These are phyloP conservation scores for Dacryopinax spathularia DNA, from an alignment of 768 basidiomycete species.

Conservation along the genomic window DNA sequence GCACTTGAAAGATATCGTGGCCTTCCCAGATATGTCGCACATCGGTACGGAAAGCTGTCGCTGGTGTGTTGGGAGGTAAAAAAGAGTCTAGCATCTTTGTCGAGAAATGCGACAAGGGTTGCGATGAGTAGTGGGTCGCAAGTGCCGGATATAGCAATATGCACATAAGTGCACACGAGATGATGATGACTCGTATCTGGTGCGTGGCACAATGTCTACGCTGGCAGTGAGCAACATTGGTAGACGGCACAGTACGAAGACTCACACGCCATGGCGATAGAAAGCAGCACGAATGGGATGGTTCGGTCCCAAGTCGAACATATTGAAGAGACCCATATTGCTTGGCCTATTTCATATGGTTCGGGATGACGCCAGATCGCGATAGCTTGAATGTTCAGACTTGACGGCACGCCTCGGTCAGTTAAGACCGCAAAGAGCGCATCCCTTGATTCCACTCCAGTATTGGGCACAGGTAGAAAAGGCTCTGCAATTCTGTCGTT, in stretches of 20 bases:
- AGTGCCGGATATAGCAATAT: conserved; percentile 85
- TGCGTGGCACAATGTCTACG: conserved; percentile 75
- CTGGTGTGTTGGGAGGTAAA: conserved; percentile 32
- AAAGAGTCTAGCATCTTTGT: conserved; percentile 48
- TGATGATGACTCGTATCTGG: conserved; percentile 77
- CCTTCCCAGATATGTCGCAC: conserved; percentile 59
- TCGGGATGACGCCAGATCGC: neutral
- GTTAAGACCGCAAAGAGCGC: neutral
- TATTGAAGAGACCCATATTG: neutral
- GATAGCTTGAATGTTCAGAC: neutral
- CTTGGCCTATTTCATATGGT: neutral
- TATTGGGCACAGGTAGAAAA: neutral
- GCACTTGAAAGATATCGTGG: conserved; percentile 45
- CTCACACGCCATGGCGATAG: conserved; percentile 68
- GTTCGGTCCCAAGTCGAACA: neutral
- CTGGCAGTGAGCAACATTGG: neutral
- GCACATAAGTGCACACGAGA: conserved; percentile 76
- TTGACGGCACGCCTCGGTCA: neutral
- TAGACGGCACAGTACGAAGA: conserved; percentile 14
- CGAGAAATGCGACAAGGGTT: conserved; percentile 42
- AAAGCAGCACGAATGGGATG: conserved; percentile 23
- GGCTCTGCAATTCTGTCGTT: neutral
- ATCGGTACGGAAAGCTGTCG: conserved; percentile 35
- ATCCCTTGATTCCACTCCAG: neutral
- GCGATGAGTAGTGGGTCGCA: conserved; percentile 63